Percentiles rank a stretch among this genome's conserved stretches.
Conservation (phyloP, 805 yeast genomes). For the Hanseniaspora clermontiae region DNA sequence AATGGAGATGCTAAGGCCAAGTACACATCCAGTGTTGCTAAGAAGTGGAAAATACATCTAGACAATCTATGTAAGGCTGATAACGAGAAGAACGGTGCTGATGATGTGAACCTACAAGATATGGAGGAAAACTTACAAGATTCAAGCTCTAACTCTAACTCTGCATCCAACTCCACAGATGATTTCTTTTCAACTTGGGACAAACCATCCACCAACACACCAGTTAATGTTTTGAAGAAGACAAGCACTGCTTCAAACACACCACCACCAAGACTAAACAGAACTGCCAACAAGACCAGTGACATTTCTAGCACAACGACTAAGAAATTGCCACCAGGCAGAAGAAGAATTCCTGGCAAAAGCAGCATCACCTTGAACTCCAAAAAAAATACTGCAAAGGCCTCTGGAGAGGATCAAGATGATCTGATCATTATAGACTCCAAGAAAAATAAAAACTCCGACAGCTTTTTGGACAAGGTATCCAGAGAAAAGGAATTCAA, state of each 20-base stretch:
- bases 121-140: conserved; percentile 19
- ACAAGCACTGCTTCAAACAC: conserved; percentile 17
- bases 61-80: conserved; percentile 45
- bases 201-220: conserved; percentile 40
- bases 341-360: conserved; percentile 17
- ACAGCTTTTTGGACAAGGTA: conserved; percentile 43
- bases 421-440: conserved; percentile 6
- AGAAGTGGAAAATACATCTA: conserved; percentile 66
- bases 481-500: conserved; percentile 43
- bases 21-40: conserved; percentile 72
- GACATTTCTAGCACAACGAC: conserved; percentile 13
- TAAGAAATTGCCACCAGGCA: conserved; percentile 19
- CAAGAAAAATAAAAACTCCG: conserved; percentile 33
- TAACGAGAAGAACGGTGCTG: conserved; percentile 64
- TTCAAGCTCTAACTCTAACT: conserved; percentile 24
- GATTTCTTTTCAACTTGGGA: conserved; percentile 91
- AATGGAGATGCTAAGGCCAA: conserved; percentile 56
- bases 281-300: conserved; percentile 18
- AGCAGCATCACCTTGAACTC: conserved; percentile 18
- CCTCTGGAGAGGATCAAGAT: background rate
- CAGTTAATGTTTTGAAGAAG: conserved; percentile 14
- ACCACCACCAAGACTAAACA: conserved; percentile 26
- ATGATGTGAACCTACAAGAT: conserved; percentile 43
- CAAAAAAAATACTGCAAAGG: conserved; percentile 10
- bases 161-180: conserved; percentile 42